phyloP scores from a whole-genome alignment of 2,329 filamentous ascomycete species.

The Capronia epimyces region DNA sequence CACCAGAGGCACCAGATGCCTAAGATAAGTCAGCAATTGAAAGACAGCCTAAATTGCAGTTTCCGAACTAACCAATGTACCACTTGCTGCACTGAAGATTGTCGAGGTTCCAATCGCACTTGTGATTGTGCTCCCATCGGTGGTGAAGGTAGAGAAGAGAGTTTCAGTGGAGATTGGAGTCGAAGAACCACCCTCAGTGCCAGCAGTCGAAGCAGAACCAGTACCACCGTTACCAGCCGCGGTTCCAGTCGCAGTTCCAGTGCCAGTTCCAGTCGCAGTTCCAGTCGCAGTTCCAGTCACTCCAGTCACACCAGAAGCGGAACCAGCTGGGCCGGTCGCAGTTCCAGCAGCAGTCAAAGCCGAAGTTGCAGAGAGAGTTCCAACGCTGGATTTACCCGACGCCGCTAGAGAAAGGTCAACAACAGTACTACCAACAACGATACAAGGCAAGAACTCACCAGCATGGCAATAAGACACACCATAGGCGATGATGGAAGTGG shows the following conservation, averaged over 20 bases:
- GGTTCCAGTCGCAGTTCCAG: neutral
- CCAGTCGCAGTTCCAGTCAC: constrained; percentile 11
- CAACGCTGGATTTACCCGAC: constrained; percentile 14
- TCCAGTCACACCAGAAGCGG: constrained; percentile 7
- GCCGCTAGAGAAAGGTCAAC: constrained; percentile 12
- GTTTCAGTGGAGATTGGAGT: constrained; percentile 24
- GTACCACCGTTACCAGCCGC: neutral
- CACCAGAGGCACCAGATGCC: constrained; percentile 10
- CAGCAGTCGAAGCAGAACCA: constrained; percentile 6
- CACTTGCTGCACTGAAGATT: constrained; percentile 20
- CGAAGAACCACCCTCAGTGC: constrained; percentile 13
- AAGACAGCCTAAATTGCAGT: neutral
- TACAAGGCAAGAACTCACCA: constrained; percentile 15
- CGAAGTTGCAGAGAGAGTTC: constrained; percentile 13
- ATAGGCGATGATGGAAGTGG: constrained; percentile 32
- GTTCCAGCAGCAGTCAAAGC: constrained; percentile 20
- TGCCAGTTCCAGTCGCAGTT: neutral
- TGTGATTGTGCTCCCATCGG: constrained; percentile 27
- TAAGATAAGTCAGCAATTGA: constrained; percentile 6
- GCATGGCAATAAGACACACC: constrained; percentile 37
- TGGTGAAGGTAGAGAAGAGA: constrained; percentile 23
- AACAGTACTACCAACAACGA: neutral
- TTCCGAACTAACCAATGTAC: constrained; percentile 8
- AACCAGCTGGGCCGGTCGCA: constrained; percentile 13
- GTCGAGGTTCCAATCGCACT: constrained; percentile 26